These are phyloP conservation scores for Mycena amicta DNA, from an alignment of 768 basidiomycete genomes.

Conservation along the genomic window DNA sequence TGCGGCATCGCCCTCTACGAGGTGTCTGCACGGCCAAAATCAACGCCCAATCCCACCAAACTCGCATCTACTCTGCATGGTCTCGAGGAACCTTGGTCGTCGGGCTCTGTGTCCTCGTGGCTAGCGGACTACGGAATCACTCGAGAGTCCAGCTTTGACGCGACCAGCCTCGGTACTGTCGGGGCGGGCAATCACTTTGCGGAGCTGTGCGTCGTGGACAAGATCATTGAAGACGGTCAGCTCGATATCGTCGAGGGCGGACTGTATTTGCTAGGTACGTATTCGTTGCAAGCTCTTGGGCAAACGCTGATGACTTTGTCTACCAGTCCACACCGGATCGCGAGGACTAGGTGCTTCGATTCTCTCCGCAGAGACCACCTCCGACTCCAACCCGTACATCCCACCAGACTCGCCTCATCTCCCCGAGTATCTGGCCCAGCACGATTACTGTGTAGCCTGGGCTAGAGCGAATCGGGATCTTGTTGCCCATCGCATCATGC, in stretches of 20 bases:
- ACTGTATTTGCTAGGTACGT: constrained; percentile 35
- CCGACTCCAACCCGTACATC: constrained; percentile 39
- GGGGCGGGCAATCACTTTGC: constrained; percentile 44
- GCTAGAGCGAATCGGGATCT: constrained; percentile 42
- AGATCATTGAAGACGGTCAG: constrained; percentile 31
- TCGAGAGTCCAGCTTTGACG: constrained; percentile 32
- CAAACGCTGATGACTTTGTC: neutral
- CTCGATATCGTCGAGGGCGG: constrained; percentile 28
- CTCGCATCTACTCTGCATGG: constrained; percentile 34
- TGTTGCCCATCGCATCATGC: constrained; percentile 37
- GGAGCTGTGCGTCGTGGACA: constrained; percentile 37
- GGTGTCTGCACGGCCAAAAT: constrained; percentile 29
- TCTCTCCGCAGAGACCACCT: constrained; percentile 30
- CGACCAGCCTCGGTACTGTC: constrained; percentile 35
- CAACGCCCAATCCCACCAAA: constrained; percentile 29
- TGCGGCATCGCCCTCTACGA: constrained; percentile 42
- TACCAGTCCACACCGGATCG: constrained; percentile 40
- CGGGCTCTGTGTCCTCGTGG: constrained; percentile 37
- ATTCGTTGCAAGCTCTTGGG: neutral
- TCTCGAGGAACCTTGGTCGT: constrained; percentile 40
- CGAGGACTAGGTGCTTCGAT: constrained; percentile 39
- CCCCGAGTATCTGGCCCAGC: constrained; percentile 33
- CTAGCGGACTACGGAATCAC: constrained; percentile 34
- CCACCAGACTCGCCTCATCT: constrained; percentile 31
- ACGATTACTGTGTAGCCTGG: constrained; percentile 42